These are phyloP conservation scores for Jamesozyma rosinii DNA, from an alignment of 805 yeast genomes.

Conservation along the genomic window DNA sequence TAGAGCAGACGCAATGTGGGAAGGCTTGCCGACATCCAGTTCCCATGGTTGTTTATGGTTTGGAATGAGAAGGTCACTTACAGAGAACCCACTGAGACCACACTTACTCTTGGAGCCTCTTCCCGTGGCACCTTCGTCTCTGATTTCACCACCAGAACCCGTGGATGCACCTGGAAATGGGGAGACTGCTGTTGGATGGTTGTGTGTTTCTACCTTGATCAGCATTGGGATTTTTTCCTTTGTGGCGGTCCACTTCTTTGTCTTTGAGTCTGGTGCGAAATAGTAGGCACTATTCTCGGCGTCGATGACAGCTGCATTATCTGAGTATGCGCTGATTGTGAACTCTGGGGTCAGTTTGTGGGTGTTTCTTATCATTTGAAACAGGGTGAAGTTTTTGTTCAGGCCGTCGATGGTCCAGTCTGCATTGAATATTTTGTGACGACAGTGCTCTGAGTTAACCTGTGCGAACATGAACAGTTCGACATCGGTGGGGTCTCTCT, in stretches of 20 bases:
- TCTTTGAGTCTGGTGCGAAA: conserved; percentile 66
- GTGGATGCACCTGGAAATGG: conserved; percentile 99
- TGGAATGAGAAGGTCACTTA: conserved; percentile 84
- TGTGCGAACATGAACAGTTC: conserved; percentile 99
- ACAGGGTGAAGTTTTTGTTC: conserved; percentile 62
- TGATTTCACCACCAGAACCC: conserved; percentile 98
- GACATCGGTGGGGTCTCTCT: conserved; percentile 93
- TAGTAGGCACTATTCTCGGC: conserved; percentile 52
- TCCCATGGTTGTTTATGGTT: conserved; percentile 92
- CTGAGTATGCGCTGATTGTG: conserved; percentile 91
- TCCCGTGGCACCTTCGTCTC: conserved; percentile 99
- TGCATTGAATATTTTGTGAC: conserved; percentile 97
- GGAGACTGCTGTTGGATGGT: conserved; percentile 98
- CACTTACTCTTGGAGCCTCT: conserved; percentile 96
- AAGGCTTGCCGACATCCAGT: conserved; percentile 76
- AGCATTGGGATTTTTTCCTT: conserved; percentile 79
- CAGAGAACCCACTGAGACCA: conserved; percentile 88
- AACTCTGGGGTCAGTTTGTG: conserved; percentile 68
- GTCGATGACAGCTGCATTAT: conserved; percentile 87
- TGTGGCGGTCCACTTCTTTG: conserved; percentile 64
- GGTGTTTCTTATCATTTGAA: conserved; percentile 93
- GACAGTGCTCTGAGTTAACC: conserved; percentile 97
- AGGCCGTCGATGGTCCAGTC: conserved; percentile 92
- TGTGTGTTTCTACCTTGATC: conserved; percentile 95
- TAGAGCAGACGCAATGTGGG: conserved; percentile 83